phyloP scores from a whole-genome alignment of 805 yeast species.

The Candida piceae region DNA sequence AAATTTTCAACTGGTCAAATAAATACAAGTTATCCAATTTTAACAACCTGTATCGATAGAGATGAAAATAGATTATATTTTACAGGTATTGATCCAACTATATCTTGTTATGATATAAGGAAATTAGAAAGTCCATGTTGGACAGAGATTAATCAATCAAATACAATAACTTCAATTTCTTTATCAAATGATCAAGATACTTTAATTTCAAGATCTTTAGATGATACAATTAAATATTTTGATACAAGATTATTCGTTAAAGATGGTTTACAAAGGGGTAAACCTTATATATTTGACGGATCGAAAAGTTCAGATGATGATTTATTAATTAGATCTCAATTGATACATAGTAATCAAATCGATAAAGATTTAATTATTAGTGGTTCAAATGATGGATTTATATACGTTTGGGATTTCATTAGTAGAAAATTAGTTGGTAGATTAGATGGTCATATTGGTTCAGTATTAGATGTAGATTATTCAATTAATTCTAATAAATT shows the following conservation, averaged over 20 bases:
- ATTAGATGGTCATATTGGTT: conserved; percentile 55
- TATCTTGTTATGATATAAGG: conserved; percentile 57
- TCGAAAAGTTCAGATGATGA: conserved; percentile 50
- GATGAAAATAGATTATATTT: conserved; percentile 43
- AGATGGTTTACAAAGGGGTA: conserved; percentile 37
- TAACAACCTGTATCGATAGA: conserved; percentile 40
- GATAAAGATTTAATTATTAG: conserved; percentile 36
- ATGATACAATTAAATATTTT: conserved; percentile 52
- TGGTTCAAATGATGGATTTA: conserved; percentile 59
- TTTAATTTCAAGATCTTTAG: conserved; percentile 49
- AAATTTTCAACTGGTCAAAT: conserved; percentile 34
- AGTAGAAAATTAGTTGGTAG: conserved; percentile 44
- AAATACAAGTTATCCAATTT: conserved; percentile 47
- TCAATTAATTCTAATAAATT: conserved; percentile 29
- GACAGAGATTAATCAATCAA: conserved; percentile 40
- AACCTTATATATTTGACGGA: conserved; percentile 50
- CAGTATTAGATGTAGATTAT: conserved; percentile 56
- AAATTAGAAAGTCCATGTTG: conserved; percentile 37
- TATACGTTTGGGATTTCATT: conserved; percentile 56
- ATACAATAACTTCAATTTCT: conserved; percentile 51
- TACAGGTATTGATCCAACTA: conserved; percentile 64
- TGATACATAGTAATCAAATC: conserved; percentile 30
- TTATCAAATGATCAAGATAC: conserved; percentile 32
- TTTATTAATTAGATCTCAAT: conserved; percentile 43
- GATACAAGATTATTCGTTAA: conserved; percentile 40